These are phyloP conservation scores for Lentithecium fluviatile DNA, from an alignment of 495 filamentous ascomycete genomes.

Conservation along the genomic window DNA sequence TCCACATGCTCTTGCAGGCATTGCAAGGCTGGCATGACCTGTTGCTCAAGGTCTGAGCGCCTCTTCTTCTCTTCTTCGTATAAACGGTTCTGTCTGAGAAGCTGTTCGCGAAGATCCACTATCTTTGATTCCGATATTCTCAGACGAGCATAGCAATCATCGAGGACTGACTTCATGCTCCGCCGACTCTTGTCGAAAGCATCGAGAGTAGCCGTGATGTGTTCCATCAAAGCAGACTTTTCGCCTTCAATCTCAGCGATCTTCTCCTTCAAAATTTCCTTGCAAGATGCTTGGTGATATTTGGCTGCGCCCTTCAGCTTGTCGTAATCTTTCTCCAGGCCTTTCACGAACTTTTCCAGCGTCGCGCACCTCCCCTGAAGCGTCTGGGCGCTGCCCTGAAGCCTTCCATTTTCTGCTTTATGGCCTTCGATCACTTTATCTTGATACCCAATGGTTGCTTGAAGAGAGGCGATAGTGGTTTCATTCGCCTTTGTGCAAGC, in stretches of 20 bases:
- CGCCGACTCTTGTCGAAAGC: neutral
- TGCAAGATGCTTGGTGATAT: conserved; percentile 6
- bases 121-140: neutral
- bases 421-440: neutral
- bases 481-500: neutral
- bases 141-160: conserved; percentile 11
- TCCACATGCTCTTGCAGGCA: conserved; percentile 16
- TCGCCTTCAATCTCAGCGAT: neutral
- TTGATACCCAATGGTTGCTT: neutral
- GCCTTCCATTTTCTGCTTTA: neutral
- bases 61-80: conserved; percentile 35
- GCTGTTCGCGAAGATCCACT: conserved; percentile 18
- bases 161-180: conserved; percentile 2
- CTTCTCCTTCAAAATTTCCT: neutral
- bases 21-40: conserved; percentile 22
- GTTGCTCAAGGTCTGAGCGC: conserved; percentile 31
- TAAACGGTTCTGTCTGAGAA: conserved; percentile 24
- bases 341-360: conserved; percentile 35
- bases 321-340: conserved; percentile 34
- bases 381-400: neutral
- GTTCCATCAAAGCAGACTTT: neutral
- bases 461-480: neutral
- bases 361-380: conserved; percentile 9
- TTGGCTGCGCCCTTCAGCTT: conserved; percentile 12
- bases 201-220: neutral